These are phyloP conservation scores for Microbotryum intermedium DNA, from an alignment of 1,284 basidiomycete species.

Conservation along the genomic window DNA sequence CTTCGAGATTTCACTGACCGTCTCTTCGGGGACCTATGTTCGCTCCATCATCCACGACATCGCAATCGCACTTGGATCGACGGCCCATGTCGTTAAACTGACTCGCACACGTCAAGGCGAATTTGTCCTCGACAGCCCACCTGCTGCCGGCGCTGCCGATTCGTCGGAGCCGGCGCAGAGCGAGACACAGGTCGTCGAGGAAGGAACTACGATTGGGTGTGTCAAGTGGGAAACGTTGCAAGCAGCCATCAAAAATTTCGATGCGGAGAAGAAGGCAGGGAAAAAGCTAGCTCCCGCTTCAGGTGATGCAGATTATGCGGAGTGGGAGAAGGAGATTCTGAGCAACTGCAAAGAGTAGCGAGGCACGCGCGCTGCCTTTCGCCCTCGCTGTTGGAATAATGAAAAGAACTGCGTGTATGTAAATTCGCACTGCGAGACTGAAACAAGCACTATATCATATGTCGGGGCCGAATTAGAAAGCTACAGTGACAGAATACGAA, in stretches of 20 bases:
- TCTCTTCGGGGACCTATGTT: conserved; percentile 94
- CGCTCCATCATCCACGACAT: conserved; percentile 83
- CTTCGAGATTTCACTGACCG: conserved; percentile 83
- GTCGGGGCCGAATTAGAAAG: too few relatives aligned
- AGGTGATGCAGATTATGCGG: conserved; percentile 22
- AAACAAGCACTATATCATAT: too few relatives aligned
- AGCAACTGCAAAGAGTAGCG: conserved; percentile 39
- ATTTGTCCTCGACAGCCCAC: conserved; percentile 50
- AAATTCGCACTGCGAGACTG: too few relatives aligned
- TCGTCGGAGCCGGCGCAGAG: background rate
- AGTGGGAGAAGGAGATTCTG: conserved; percentile 64
- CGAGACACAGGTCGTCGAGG: background rate
- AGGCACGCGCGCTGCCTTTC: too few relatives aligned
- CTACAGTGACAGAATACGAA: too few relatives aligned
- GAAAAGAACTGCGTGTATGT: too few relatives aligned
- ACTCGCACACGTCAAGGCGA: conserved; percentile 75
- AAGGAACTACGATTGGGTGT: conserved; percentile 11
- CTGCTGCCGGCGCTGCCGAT: background rate
- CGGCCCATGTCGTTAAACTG: conserved; percentile 82
- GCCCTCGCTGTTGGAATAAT: too few relatives aligned
- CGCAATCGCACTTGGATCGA: conserved; percentile 67
- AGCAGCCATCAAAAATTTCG: conserved; percentile 24
- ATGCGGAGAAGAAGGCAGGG: conserved; percentile 13
- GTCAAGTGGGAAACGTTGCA: conserved; percentile 33
- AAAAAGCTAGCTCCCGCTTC: conserved; percentile 32